phyloP scores from a whole-genome alignment of 169 alveolate species.

The Amoebophrya sp. region DNA sequence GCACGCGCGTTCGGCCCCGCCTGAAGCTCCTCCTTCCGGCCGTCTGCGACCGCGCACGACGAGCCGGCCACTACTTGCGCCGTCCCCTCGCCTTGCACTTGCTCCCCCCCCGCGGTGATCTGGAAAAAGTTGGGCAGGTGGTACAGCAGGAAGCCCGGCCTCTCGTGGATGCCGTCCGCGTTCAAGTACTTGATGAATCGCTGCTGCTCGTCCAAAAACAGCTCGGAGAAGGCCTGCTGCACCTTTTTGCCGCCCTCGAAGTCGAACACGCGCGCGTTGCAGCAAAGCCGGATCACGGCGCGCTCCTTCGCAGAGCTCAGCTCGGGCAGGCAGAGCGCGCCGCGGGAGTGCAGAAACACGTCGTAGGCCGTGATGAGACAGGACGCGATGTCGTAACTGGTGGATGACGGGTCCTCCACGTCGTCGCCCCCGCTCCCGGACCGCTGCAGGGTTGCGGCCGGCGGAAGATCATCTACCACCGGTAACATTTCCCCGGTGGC shows the following conservation, averaged over 20 bases:
- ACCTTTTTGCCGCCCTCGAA: neutral
- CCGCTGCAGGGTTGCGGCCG: no score
- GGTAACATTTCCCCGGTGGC: no score
- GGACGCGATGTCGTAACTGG: neutral
- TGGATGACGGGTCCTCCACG: no score
- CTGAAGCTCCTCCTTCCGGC: no score
- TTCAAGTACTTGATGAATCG: constrained; percentile 1
- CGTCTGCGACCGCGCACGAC: no score
- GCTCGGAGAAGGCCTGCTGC: neutral
- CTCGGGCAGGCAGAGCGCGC: constrained; percentile 8
- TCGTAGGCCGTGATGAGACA: neutral
- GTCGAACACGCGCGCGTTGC: constrained; percentile 5
- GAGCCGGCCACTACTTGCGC: no score
- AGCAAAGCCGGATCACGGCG: neutral
- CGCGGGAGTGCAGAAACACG: neutral
- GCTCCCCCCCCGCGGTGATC: no score
- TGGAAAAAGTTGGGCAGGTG: neutral
- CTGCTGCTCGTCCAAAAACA: neutral
- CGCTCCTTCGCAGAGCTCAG: neutral
- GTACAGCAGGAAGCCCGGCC: constrained; percentile 11
- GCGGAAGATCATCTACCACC: no score
- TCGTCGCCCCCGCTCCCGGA: no score
- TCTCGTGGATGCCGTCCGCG: constrained; percentile 8
- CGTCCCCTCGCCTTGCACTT: neutral
- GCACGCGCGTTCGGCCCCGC: no score